A percentile compares a stretch with the other conserved stretches of the same genome.
These are phyloP conservation scores for Yamadazyma tumulicola DNA, from an alignment of 805 yeast species.

Conservation along the genomic window DNA sequence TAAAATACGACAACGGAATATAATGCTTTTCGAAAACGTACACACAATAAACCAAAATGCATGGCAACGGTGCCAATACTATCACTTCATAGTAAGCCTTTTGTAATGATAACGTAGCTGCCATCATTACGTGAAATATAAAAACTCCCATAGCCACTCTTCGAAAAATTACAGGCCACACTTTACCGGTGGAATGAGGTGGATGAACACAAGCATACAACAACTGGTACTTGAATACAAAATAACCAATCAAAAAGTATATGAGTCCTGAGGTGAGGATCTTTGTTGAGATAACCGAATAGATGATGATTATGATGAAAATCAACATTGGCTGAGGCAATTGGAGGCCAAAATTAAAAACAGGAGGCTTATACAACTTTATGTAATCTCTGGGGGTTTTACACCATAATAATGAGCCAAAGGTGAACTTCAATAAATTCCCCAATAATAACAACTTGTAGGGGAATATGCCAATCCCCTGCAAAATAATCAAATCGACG, in stretches of 20 bases:
- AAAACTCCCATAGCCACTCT: constrained; percentile 77
- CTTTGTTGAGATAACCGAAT: constrained; percentile 86
- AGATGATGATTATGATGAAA: constrained; percentile 77
- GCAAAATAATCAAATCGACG: constrained; percentile 78
- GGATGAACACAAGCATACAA: constrained; percentile 90
- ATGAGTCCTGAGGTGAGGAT: constrained; percentile 79
- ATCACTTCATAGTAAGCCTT: constrained; percentile 75
- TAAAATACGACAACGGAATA: constrained; percentile 76
- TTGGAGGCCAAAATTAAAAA: constrained; percentile 85
- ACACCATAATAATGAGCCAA: constrained; percentile 52
- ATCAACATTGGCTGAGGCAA: constrained; percentile 89
- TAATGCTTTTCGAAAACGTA: constrained; percentile 83
- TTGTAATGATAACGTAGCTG: constrained; percentile 81
- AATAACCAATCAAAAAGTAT: constrained; percentile 81
- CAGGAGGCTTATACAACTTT: constrained; percentile 80
- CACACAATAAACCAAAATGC: constrained; percentile 58
- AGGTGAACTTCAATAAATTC: constrained; percentile 67
- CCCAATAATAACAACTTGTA: constrained; percentile 81
- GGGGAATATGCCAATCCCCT: constrained; percentile 88
- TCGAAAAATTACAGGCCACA: constrained; percentile 88
- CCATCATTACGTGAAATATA: constrained; percentile 87
- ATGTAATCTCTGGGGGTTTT: constrained; percentile 82
- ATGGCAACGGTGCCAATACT: constrained; percentile 71
- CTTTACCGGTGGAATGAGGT: constrained; percentile 94
- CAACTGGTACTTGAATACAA: constrained; percentile 86